phyloP scores from a whole-genome alignment of 768 basidiomycete species.

The Termitomyces sp. region DNA sequence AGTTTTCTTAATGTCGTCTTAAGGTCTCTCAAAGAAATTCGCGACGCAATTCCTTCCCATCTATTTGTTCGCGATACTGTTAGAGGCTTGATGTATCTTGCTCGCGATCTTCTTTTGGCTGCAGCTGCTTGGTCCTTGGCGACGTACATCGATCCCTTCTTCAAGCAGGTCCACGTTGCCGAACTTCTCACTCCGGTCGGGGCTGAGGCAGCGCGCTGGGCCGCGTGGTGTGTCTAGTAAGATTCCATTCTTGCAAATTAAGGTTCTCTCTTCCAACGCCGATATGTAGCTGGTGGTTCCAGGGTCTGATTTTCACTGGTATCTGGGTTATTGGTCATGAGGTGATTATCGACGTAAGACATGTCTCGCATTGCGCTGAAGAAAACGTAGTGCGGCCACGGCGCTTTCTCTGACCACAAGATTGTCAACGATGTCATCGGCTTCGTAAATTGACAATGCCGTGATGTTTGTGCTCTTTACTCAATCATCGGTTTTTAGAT shows the following conservation, averaged over 20 bases:
- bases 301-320: slow-evolving; percentile 50
- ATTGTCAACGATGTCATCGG: slow-evolving; percentile 44
- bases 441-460: slow-evolving; percentile 30
- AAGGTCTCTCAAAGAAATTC: slow-evolving; percentile 46
- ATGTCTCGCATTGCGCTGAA: background rate
- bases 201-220: slow-evolving; percentile 33
- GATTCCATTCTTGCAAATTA: slow-evolving; percentile 10
- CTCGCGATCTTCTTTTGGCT: slow-evolving; percentile 40
- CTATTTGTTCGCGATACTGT: slow-evolving; percentile 37
- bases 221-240: slow-evolving; percentile 41
- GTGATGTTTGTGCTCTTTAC: slow-evolving; percentile 6
- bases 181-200: slow-evolving; percentile 26
- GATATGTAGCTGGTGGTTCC: slow-evolving; percentile 51
- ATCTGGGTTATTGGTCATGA: slow-evolving; percentile 59
- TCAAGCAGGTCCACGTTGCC: slow-evolving; percentile 18
- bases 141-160: slow-evolving; percentile 37
- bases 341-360: slow-evolving; percentile 16
- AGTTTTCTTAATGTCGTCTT: background rate
- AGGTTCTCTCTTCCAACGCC: background rate
- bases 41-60: slow-evolving; percentile 40
- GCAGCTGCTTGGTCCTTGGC: slow-evolving; percentile 36
- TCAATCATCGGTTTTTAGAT: slow-evolving; percentile 20
- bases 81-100: slow-evolving; percentile 35
- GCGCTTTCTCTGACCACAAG: slow-evolving; percentile 46
- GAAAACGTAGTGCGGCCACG: slow-evolving; percentile 42